phyloP scores from a whole-genome alignment of 345 rosid genomes.

The Arabis alpina region DNA sequence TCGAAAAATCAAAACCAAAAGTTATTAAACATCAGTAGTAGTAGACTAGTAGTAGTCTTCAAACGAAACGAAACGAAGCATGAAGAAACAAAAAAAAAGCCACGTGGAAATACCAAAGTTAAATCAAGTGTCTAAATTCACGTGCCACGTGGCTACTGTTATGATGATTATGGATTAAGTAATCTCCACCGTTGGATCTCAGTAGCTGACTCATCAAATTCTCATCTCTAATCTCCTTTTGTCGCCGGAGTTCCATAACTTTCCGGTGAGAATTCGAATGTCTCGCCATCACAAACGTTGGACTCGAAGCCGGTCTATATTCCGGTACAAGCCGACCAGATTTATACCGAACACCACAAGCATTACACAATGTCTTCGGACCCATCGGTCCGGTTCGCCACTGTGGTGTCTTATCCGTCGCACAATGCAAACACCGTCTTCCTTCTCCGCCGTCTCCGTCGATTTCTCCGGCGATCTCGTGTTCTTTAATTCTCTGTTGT shows the following conservation, averaged over 20 bases:
- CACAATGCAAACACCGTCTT: slow-evolving; percentile 41
- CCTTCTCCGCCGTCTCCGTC: slow-evolving; percentile 33
- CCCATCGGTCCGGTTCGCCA: slow-evolving; percentile 50
- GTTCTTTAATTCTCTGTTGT: slow-evolving; percentile 44
- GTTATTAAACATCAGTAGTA: slow-evolving; percentile 21
- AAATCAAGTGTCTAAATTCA: slow-evolving; percentile 75
- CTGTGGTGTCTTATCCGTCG: slow-evolving; percentile 47
- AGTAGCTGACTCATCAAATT: slow-evolving; percentile 50
- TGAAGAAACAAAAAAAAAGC: slow-evolving; percentile 3
- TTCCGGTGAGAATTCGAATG: slow-evolving; percentile 49
- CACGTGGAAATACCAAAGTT: slow-evolving; percentile 33
- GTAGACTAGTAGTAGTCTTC: background rate
- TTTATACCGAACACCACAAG: slow-evolving; percentile 57
- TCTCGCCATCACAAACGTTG: slow-evolving; percentile 40
- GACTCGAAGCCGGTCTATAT: slow-evolving; percentile 45
- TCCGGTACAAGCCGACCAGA: slow-evolving; percentile 46
- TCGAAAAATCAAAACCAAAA: background rate
- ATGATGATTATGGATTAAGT: slow-evolving; percentile 46
- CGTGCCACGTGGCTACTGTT: slow-evolving; percentile 72
- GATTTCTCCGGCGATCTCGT: slow-evolving; percentile 24
- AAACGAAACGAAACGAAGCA: background rate
- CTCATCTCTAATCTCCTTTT: slow-evolving; percentile 45
- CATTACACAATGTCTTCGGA: slow-evolving; percentile 68
- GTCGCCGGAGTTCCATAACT: slow-evolving; percentile 45
- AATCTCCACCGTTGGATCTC: slow-evolving; percentile 75